phyloP scores from a whole-genome alignment of 441 rosid genomes.

The Metrosideros polymorpha region DNA sequence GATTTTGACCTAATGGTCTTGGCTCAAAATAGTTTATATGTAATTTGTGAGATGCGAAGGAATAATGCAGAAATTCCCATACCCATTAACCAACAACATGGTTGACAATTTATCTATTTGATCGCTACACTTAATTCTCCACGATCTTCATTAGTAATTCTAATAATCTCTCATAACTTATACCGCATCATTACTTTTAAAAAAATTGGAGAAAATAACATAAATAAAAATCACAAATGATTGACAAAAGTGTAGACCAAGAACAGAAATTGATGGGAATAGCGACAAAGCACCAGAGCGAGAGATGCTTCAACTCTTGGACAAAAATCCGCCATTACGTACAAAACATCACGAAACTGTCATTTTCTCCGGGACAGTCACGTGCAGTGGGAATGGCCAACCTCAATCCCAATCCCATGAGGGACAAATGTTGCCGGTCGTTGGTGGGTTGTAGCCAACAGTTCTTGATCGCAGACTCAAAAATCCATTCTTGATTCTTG shows the following conservation, averaged over 20 bases:
- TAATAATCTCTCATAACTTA: neutral
- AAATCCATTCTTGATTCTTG: neutral
- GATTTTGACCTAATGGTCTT: neutral
- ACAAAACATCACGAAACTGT: neutral
- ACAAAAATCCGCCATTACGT: neutral
- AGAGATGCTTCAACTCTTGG: neutral
- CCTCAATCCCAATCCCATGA: neutral
- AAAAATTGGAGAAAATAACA: neutral
- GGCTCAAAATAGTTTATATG: neutral
- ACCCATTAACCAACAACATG: neutral
- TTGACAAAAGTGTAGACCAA: rapidly evolving
- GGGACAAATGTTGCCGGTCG: neutral
- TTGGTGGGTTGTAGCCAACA: neutral
- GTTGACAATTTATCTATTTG: neutral
- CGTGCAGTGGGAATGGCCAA: neutral
- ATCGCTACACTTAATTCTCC: neutral
- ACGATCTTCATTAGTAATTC: neutral
- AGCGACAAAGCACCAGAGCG: neutral
- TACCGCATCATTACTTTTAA: neutral
- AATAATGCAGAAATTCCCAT: neutral
- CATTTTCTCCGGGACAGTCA: neutral
- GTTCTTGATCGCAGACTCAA: neutral
- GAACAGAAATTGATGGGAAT: neutral
- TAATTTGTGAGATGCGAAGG: rapidly evolving
- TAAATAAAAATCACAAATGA: neutral